Percentiles rank a stretch among this genome's conserved stretches.
Evolutionary conservation across 2,329 filamentous ascomycete genomes (phyloP).

Genomic region (Neospermospora avenae): DNA sequence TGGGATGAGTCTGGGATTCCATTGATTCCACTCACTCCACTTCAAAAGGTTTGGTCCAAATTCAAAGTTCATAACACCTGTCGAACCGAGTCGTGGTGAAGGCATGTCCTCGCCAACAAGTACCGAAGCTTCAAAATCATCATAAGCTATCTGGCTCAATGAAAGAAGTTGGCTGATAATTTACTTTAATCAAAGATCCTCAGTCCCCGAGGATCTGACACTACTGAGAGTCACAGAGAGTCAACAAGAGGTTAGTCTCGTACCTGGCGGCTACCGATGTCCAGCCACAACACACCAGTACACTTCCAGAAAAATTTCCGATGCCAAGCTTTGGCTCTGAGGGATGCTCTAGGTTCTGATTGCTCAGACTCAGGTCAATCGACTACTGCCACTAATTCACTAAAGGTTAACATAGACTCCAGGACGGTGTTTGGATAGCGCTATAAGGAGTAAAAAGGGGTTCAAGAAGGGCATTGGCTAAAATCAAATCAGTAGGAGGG

Average conservation of each 20-base stretch:
- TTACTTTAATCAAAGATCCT: too few species aligned
- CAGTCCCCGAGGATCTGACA: too few species aligned
- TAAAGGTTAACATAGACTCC: neutral
- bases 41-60: too few species aligned
- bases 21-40: too few species aligned
- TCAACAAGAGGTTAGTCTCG: neutral
- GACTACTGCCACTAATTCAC: neutral
- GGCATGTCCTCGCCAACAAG: too few species aligned
- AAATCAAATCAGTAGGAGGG: neutral
- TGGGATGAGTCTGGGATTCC: neutral
- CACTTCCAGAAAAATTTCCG: neutral
- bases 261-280: neutral
- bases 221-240: neutral
- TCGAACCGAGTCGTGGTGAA: too few species aligned
- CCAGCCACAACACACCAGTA: neutral
- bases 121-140: too few species aligned
- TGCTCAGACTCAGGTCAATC: slow-evolving; percentile 4
- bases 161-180: too few species aligned
- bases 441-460: neutral
- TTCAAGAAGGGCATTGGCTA: neutral
- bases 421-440: neutral
- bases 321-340: neutral
- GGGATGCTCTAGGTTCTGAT: neutral
- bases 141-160: too few species aligned
- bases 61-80: too few species aligned